Percentiles rank a stretch among this genome's conserved stretches.
These are phyloP conservation scores for Juglanconis oblonga DNA, from an alignment of 2,329 filamentous ascomycete genomes.

Conservation along the genomic window DNA sequence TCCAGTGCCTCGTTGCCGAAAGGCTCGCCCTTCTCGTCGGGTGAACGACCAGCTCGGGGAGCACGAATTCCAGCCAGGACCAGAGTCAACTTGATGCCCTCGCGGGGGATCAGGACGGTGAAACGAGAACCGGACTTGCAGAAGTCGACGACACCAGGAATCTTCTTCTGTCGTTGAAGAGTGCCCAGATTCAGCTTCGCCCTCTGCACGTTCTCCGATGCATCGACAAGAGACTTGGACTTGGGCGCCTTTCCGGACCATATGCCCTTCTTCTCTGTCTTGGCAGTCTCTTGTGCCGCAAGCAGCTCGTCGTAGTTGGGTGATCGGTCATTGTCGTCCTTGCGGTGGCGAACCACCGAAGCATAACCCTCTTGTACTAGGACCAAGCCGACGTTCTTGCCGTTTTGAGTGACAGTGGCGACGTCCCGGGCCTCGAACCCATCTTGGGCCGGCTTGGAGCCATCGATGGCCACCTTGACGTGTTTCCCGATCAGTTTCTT, in stretches of 20 bases:
- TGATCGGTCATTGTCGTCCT: slow-evolving; percentile 90
- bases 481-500: slow-evolving; percentile 96
- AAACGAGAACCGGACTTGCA: slow-evolving; percentile 97
- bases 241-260: slow-evolving; percentile 90
- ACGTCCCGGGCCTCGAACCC: slow-evolving; percentile 95
- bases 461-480: slow-evolving; percentile 83
- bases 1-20: slow-evolving; percentile 95
- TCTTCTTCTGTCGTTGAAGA: slow-evolving; percentile 85
- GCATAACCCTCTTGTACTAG: slow-evolving; percentile 92
- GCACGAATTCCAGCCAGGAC: slow-evolving; percentile 91
- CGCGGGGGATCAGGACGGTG: slow-evolving; percentile 84
- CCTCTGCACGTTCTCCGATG: slow-evolving; percentile 89
- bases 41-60: slow-evolving; percentile 73
- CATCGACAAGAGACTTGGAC: slow-evolving; percentile 78
- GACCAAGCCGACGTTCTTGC: slow-evolving; percentile 80
- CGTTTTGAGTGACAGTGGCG: slow-evolving; percentile 77
- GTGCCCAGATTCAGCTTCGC: slow-evolving; percentile 90
- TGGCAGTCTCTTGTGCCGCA: slow-evolving; percentile 76
- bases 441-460: slow-evolving; percentile 83
- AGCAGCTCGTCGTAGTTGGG: slow-evolving; percentile 90
- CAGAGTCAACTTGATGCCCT: slow-evolving; percentile 91
- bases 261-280: slow-evolving; percentile 87
- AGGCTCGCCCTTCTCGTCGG: slow-evolving; percentile 80
- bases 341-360: slow-evolving; percentile 89
- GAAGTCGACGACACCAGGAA: slow-evolving; percentile 92